A percentile compares a stretch with the other conserved stretches of the same genome.
Conservation (phyloP, 2,329 filamentous ascomycete genomes). For the Ambrosiella xylebori region DNA sequence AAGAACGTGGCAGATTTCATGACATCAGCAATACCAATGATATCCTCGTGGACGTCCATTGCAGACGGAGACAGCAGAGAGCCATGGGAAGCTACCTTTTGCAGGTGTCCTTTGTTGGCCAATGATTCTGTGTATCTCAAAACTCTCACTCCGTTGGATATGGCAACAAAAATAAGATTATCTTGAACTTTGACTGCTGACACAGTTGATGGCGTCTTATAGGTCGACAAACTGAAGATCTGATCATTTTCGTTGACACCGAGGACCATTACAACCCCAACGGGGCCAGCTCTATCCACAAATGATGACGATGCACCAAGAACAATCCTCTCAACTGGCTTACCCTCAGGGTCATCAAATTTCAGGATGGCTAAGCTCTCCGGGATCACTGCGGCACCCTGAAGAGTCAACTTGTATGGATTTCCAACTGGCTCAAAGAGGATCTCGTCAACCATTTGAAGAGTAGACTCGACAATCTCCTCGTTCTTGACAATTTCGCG, state of each 20-base stretch:
- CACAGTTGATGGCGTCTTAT: constrained; percentile 62
- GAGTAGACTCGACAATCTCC: constrained; percentile 63
- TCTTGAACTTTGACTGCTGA: constrained; percentile 59
- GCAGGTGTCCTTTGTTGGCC: constrained; percentile 38
- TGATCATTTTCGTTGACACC: constrained; percentile 62
- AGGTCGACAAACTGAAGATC: constrained; percentile 53
- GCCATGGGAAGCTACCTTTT: constrained; percentile 59
- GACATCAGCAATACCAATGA: constrained; percentile 73
- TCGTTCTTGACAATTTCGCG: constrained; percentile 52
- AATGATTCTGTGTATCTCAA: constrained; percentile 40
- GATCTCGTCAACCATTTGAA: constrained; percentile 81
- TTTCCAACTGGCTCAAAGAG: constrained; percentile 62
- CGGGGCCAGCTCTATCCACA: neutral
- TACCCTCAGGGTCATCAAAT: constrained; percentile 40
- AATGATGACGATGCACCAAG: constrained; percentile 56
- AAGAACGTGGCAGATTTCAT: constrained; percentile 84
- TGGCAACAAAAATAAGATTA: constrained; percentile 63
- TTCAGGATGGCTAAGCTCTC: constrained; percentile 70
- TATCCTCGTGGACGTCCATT: constrained; percentile 52
- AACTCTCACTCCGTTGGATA: constrained; percentile 70
- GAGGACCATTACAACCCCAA: constrained; percentile 39
- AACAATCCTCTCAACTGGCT: constrained; percentile 61
- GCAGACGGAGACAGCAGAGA: constrained; percentile 74
- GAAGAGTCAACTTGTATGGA: constrained; percentile 41
- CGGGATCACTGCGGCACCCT: constrained; percentile 48